phyloP scores from a whole-genome alignment of 2,329 filamentous ascomycete species.

The Pestalotiopsis sp. region DNA sequence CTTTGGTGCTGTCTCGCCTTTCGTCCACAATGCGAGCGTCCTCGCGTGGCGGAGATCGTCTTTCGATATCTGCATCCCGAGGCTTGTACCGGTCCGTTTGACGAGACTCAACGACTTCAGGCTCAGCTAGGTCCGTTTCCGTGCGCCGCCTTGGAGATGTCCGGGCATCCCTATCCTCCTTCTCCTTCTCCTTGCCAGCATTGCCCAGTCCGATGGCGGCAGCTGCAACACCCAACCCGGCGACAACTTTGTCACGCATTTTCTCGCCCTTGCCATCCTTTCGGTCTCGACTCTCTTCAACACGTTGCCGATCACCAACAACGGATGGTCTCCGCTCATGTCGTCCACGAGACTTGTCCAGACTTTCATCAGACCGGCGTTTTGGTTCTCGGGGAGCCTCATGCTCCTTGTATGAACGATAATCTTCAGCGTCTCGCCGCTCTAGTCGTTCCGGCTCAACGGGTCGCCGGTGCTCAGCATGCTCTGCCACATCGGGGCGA shows the following conservation, averaged over 20 bases:
- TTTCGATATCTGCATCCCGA: conserved; percentile 27
- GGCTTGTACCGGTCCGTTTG: conserved; percentile 28
- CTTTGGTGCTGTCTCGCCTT: conserved; percentile 20
- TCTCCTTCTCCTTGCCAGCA: conserved; percentile 38
- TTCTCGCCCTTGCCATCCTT: conserved; percentile 29
- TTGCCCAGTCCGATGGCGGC: conserved; percentile 46
- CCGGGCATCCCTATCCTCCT: conserved; percentile 31
- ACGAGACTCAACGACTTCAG: conserved; percentile 21
- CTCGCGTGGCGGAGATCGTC: conserved; percentile 21
- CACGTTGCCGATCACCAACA: conserved; percentile 19
- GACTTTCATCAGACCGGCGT: conserved; percentile 28
- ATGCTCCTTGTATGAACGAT: conserved; percentile 36
- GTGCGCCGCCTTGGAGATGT: conserved; percentile 28
- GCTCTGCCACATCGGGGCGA: conserved; percentile 39
- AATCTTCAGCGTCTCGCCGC: conserved; percentile 39
- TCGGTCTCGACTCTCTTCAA: conserved; percentile 27
- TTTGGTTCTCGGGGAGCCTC: conserved; percentile 28
- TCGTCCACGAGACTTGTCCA: conserved; percentile 23
- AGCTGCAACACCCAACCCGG: conserved; percentile 49
- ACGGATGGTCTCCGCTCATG: conserved; percentile 22
- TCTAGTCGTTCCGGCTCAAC: conserved; percentile 30
- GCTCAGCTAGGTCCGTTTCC: conserved; percentile 24
- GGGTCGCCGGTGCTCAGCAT: conserved; percentile 29
- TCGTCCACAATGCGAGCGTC: conserved; percentile 24
- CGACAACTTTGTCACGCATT: conserved; percentile 47